Conservation (phyloP, 2,329 filamentous ascomycete genomes). For the Fusarium domesticum region DNA sequence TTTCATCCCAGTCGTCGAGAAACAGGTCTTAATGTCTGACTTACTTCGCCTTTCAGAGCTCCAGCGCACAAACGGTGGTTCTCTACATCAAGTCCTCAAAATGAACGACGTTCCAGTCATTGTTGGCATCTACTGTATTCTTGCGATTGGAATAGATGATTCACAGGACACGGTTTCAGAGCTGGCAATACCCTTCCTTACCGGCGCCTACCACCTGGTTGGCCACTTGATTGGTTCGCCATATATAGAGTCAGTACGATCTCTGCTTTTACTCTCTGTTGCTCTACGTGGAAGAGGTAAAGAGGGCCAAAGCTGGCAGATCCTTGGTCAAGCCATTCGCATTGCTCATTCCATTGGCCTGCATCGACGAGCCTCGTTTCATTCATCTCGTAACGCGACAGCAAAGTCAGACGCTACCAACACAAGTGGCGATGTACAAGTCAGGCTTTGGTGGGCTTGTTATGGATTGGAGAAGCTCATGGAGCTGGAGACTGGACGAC, state of each 20-base stretch:
- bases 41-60: constrained; percentile 16
- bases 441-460: constrained; percentile 21
- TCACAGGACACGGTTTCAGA: constrained; percentile 9
- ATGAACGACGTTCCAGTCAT: constrained; percentile 13
- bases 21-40: constrained; percentile 16
- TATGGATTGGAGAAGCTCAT: constrained; percentile 23
- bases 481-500: constrained; percentile 20
- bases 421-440: constrained; percentile 13
- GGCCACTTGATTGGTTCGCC: constrained; percentile 18
- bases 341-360: constrained; percentile 18
- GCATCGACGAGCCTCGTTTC: constrained; percentile 11
- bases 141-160: constrained; percentile 20
- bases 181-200: constrained; percentile 12
- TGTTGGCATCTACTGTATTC: constrained; percentile 13
- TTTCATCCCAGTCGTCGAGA: constrained; percentile 17
- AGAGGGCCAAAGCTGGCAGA: constrained; percentile 22
- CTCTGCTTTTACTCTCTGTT: constrained; percentile 15
- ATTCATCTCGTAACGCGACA: constrained; percentile 2
- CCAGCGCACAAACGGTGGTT: constrained; percentile 8
- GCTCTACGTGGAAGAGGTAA: constrained; percentile 20
- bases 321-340: constrained; percentile 15
- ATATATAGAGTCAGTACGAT: constrained; percentile 21
- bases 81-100: constrained; percentile 12
- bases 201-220: constrained; percentile 17
- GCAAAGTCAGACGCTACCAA: not conserved